Percentiles rank a stretch among this genome's conserved stretches.
These are phyloP conservation scores for Eucalyptus virginea DNA, from an alignment of 345 rosid genomes.

Conservation along the genomic window DNA sequence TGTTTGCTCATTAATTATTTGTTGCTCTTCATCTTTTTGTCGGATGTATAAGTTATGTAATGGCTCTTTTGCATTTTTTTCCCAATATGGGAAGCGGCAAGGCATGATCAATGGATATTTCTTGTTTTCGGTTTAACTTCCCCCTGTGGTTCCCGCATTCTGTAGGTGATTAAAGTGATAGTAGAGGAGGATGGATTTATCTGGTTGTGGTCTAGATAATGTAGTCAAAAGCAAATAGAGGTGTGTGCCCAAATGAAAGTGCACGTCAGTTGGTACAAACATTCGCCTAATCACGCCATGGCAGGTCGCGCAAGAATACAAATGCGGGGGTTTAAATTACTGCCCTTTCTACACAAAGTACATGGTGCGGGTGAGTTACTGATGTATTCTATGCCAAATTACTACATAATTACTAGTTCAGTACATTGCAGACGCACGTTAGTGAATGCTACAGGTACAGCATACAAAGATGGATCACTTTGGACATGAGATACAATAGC, in stretches of 20 bases:
- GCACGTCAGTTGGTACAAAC: background rate
- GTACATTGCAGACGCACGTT: background rate
- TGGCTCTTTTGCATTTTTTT: background rate
- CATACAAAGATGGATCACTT: background rate
- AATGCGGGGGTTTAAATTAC: background rate
- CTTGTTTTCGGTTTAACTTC: background rate
- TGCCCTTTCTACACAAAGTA: background rate
- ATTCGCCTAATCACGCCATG: background rate
- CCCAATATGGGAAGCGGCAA: background rate
- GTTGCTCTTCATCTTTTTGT: background rate
- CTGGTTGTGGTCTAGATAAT: background rate
- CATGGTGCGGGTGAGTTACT: background rate
- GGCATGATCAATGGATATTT: background rate
- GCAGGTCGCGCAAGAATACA: background rate
- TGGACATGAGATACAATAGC: background rate
- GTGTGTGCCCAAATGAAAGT: background rate
- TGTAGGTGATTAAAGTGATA: background rate
- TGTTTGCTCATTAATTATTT: too few relatives aligned
- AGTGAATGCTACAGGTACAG: background rate
- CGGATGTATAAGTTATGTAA: background rate
- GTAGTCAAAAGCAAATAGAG: background rate
- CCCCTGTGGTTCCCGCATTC: background rate
- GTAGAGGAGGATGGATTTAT: background rate
- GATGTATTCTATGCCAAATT: background rate
- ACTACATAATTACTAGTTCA: background rate